Percentiles rank a stretch among this genome's conserved stretches.
These are phyloP conservation scores for Coniella vitis DNA, from an alignment of 2,329 filamentous ascomycete genomes.

Conservation along the genomic window DNA sequence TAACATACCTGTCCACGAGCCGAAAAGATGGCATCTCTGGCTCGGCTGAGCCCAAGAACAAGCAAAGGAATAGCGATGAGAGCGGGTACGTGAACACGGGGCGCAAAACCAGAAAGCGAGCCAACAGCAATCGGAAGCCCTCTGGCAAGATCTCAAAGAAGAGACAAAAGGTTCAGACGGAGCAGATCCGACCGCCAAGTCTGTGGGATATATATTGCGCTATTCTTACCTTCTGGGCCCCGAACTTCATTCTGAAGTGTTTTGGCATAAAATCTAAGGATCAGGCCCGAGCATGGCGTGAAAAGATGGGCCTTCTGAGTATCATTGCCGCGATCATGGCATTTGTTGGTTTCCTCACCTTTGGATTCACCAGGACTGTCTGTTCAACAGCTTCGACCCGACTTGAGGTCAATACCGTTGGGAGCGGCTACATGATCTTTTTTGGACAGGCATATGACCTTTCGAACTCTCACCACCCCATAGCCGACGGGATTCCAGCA, in stretches of 20 bases:
- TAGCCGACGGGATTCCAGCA: slow-evolving; percentile 68
- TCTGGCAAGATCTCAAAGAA: slow-evolving; percentile 57
- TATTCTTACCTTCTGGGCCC: slow-evolving; percentile 90
- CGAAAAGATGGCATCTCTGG: slow-evolving; percentile 41
- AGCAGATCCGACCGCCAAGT: slow-evolving; percentile 71
- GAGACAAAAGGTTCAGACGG: slow-evolving; percentile 42
- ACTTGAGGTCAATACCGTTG: slow-evolving; percentile 76
- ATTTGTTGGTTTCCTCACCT: slow-evolving; percentile 90
- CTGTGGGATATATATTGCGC: slow-evolving; percentile 95
- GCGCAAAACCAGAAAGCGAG: slow-evolving; percentile 25
- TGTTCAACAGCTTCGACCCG: slow-evolving; percentile 68
- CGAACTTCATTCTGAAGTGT: slow-evolving; percentile 75
- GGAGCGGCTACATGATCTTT: slow-evolving; percentile 85
- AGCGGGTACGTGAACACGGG: slow-evolving; percentile 33
- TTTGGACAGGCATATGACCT: slow-evolving; percentile 89
- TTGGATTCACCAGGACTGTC: slow-evolving; percentile 87
- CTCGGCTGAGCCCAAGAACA: slow-evolving; percentile 32
- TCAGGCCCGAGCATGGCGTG: slow-evolving; percentile 88
- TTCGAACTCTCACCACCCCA: slow-evolving; percentile 67
- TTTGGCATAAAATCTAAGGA: slow-evolving; percentile 80
- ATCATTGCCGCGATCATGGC: slow-evolving; percentile 84
- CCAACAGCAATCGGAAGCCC: slow-evolving; percentile 31
- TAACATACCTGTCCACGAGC: slow-evolving; percentile 46
- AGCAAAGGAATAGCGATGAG: slow-evolving; percentile 27
- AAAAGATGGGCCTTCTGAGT: slow-evolving; percentile 96